A percentile compares a stretch with the other conserved stretches of the same genome.
phyloP scores from a whole-genome alignment of 129 eudicot genomes.

The Helichrysum umbraculigerum region DNA sequence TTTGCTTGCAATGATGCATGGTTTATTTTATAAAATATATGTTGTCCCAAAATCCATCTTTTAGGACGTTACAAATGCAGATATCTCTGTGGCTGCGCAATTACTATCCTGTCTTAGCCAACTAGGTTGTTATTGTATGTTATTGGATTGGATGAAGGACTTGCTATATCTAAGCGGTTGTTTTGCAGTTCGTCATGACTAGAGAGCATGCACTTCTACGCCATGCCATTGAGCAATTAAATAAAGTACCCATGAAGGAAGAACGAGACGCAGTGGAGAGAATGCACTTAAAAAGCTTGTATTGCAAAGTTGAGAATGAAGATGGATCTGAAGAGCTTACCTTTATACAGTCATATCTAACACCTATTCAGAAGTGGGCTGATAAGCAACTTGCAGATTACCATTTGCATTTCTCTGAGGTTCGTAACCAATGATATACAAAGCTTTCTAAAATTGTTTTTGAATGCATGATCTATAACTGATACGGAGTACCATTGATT shows the following conservation, averaged over 20 bases:
- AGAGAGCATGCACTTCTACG: conserved; percentile 73
- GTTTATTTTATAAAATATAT: not conserved
- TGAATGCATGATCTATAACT: conserved; percentile 18
- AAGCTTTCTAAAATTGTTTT: not conserved
- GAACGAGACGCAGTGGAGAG: conserved; percentile 94
- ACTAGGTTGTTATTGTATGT: not conserved
- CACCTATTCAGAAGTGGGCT: conserved; percentile 92
- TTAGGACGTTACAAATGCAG: not conserved
- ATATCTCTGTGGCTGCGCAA: too few relatives aligned
- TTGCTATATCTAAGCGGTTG: conserved; percentile 12
- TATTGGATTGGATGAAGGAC: conserved; percentile 7
- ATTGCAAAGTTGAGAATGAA: conserved; percentile 69
- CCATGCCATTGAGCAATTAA: conserved; percentile 81
- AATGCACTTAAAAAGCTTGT: conserved; percentile 84
- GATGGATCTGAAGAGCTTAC: conserved; percentile 57
- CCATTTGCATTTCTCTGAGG: conserved; percentile 86
- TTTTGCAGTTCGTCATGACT: conserved; percentile 79
- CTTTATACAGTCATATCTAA: conserved; percentile 82
- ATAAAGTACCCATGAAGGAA: conserved; percentile 92
- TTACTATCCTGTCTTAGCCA: not conserved
- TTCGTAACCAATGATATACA: conserved; percentile 24
- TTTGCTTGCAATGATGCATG: conserved; percentile 13
- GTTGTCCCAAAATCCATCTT: not conserved
- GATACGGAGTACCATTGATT: not conserved
- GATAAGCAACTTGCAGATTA: conserved; percentile 90